Conservation (phyloP, 768 basidiomycete genomes). For the Rhodotorula paludigena region DNA sequence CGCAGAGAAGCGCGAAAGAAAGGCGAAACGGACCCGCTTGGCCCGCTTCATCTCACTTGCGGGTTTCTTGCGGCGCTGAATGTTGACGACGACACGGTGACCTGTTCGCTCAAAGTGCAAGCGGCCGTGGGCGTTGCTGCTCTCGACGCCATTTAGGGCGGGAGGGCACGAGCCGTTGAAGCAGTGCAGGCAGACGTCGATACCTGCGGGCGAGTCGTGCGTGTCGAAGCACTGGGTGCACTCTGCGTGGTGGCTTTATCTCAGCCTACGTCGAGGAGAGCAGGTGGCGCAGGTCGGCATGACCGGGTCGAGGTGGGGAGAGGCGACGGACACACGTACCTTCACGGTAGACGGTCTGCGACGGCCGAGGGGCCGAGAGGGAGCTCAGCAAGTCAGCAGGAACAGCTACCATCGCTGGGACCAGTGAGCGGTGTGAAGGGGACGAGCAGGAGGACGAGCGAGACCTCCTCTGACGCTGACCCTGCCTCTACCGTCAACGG, state of each 20-base stretch:
- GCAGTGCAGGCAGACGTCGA: conserved; percentile 85
- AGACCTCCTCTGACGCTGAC: no score
- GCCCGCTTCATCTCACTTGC: conserved; percentile 49
- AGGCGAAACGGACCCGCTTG: conserved; percentile 61
- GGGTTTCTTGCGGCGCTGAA: conserved; percentile 67
- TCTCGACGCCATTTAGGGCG: conserved; percentile 36
- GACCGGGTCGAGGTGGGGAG: background rate
- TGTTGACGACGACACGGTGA: conserved; percentile 72
- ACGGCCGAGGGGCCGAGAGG: conserved; percentile 14
- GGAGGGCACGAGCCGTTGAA: conserved; percentile 88
- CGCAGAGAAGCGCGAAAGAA: no score
- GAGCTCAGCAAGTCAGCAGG: background rate
- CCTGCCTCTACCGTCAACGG: no score
- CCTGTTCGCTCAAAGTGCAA: conserved; percentile 67
- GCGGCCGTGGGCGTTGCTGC: conserved; percentile 62
- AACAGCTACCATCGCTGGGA: background rate
- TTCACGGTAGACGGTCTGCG: conserved; percentile 28
- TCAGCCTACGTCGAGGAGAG: background rate
- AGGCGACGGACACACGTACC: conserved; percentile 10
- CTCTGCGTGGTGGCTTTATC: conserved; percentile 56
- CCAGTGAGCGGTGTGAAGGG: background rate
- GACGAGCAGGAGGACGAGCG: background rate
- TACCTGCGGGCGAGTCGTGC: conserved; percentile 68
- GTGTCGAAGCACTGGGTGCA: conserved; percentile 95
- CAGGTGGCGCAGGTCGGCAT: background rate